Evolutionary conservation across 495 filamentous ascomycete genomes (phyloP).

Genomic region (Podospora conica): DNA sequence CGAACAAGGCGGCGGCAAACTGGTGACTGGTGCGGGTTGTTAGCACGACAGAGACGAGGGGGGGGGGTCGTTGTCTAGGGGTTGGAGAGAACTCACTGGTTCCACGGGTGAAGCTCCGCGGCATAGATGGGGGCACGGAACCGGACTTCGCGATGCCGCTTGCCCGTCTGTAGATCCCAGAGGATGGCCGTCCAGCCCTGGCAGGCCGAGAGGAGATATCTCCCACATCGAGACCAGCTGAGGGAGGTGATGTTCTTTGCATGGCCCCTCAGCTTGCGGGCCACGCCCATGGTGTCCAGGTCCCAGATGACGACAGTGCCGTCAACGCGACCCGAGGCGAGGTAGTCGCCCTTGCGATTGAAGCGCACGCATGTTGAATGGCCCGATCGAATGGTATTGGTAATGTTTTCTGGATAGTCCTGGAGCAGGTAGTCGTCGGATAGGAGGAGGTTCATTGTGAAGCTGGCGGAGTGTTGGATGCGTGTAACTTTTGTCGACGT

Average conservation of each 20-base stretch:
- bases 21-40: conserved; percentile 48
- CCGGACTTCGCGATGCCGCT: conserved; percentile 55
- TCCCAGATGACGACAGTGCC: conserved; percentile 95
- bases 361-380: conserved; percentile 70
- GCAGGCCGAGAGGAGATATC: conserved; percentile 89
- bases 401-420: conserved; percentile 88
- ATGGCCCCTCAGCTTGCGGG: conserved; percentile 87
- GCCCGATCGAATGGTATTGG: conserved; percentile 71
- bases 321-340: conserved; percentile 89
- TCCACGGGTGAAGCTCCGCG: conserved; percentile 85
- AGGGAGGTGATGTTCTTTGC: conserved; percentile 83
- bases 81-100: conserved; percentile 57
- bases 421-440: conserved; percentile 67
- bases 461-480: neutral
- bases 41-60: neutral
- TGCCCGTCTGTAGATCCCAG: conserved; percentile 79
- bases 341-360: conserved; percentile 86
- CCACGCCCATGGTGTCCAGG: conserved; percentile 91
- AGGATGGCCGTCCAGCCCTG: conserved; percentile 94
- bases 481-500: neutral
- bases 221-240: conserved; percentile 87
- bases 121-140: conserved; percentile 93
- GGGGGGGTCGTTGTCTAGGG: neutral
- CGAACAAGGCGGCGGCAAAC: conserved; percentile 85
- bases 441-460: conserved; percentile 45